Percentiles rank a stretch among this genome's conserved stretches.
phyloP scores from a whole-genome alignment of 805 yeast species.

The Metschnikowia noctiluminum region DNA sequence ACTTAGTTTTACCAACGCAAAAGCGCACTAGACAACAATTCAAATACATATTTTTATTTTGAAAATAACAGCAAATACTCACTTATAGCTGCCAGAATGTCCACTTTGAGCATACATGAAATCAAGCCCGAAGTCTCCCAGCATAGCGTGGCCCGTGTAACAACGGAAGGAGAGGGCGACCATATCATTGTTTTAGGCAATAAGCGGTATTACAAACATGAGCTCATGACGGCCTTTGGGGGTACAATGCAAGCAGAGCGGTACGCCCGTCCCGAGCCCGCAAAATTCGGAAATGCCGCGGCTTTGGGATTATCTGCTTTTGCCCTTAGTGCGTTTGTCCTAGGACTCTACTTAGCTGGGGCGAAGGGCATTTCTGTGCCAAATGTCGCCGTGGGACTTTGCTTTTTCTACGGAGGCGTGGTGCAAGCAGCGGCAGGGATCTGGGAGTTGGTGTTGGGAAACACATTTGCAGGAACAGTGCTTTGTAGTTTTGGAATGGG shows the following conservation, averaged over 20 bases:
- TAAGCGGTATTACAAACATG: conserved; percentile 46
- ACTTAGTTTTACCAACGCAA: no score
- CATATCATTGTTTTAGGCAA: conserved; percentile 42
- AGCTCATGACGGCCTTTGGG: conserved; percentile 61
- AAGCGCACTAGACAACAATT: no score
- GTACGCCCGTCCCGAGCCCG: conserved; percentile 39
- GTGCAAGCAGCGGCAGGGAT: conserved; percentile 50
- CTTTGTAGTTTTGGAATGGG: conserved; percentile 50
- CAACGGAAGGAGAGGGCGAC: conserved; percentile 32
- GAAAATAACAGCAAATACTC: no score
- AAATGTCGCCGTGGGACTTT: conserved; percentile 43
- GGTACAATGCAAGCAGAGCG: conserved; percentile 50
- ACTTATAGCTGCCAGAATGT: background rate
- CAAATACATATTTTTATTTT: no score
- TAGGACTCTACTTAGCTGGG: conserved; percentile 45
- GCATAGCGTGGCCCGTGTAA: background rate
- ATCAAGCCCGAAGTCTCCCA: background rate
- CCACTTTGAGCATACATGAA: background rate
- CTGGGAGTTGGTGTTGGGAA: conserved; percentile 49
- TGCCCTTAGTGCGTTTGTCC: conserved; percentile 43
- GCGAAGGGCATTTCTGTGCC: conserved; percentile 45
- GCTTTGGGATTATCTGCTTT: conserved; percentile 54
- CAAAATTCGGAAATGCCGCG: conserved; percentile 45
- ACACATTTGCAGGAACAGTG: conserved; percentile 55
- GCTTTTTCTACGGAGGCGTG: conserved; percentile 48